Evolutionary conservation across 352 stramenopile genomes (phyloP), one percentile per base, ranked within the genome.

Genomic region (Thraustochytrium sp.): DNA sequence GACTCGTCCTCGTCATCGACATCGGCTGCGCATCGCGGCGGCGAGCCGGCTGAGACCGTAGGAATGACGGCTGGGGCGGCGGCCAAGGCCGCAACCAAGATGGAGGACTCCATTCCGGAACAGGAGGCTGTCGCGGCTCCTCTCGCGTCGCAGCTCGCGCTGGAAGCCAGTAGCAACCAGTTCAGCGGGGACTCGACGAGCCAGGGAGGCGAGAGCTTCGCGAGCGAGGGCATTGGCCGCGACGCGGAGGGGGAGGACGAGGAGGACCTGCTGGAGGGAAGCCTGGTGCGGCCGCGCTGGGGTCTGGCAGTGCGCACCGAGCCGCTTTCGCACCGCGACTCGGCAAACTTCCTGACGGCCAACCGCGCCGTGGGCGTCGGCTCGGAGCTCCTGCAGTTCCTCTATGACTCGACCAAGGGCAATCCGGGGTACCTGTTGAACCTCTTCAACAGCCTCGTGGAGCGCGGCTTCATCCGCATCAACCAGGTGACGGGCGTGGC

Each of bases 401-500:
- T 80, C 18, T 48, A 63, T 3, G 31, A 61, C 21, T 61, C 53
- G 23, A 64, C 68, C 13, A 80, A 80, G 31, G 68, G 68, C 37
- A 80, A 80, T 38, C 68, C 68, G n/a, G 68, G 68, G 37, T 61
- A 9, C n/a, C 42, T 80, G 26, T 38, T 80, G 23, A 80, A 80
- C 42, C 48, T 80, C 21, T 80, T 80, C 49, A 80, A 72, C 37
- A 77, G 68, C 21, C 68, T 80, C 9, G 68, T 80, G 48, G 68
- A 80, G 53, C 68, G 40, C 13, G 31, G 40, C 9, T 72, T 65
- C 26, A 63, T 80, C n/a, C 48, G 40, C 5, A 63, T 80, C 31
- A 53, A 80, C 51, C 38, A 16, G 26, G 11, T 65, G 4, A 80
- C 48, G 5, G 68, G 68, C 48, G 49, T 80, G 16, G 68, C 68